Conservation (phyloP, 208 protist species). For the Leishmania mexicana region DNA sequence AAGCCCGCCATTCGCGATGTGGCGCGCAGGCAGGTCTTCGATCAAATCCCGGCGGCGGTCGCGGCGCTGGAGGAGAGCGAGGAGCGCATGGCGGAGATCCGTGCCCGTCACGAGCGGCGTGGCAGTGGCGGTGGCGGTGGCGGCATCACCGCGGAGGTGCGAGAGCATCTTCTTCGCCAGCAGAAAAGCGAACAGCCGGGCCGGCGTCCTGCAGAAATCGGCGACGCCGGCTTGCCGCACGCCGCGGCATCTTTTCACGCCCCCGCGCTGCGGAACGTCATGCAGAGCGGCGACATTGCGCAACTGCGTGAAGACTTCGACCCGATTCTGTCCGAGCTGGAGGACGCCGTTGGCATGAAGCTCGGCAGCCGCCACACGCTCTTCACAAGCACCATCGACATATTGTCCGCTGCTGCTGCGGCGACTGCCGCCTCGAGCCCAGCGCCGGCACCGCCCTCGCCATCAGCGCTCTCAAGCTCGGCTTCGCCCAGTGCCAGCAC, state of each 20-base stretch:
- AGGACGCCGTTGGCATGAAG: conserved; percentile 82
- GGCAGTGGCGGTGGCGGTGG: not conserved
- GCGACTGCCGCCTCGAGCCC: not conserved
- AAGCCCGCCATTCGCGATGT: conserved; percentile 75
- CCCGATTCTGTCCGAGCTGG: conserved; percentile 73
- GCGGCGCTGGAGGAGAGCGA: conserved; percentile 60
- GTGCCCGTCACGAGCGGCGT: conserved; percentile 14
- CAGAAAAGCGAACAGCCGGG: conserved; percentile 1
- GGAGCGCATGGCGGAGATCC: conserved; percentile 56
- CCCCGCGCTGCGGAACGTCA: conserved; percentile 12
- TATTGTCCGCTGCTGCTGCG: conserved; percentile 30
- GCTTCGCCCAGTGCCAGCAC: not conserved
- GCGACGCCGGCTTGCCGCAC: not conserved
- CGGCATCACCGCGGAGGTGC: conserved; percentile 16
- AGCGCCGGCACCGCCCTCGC: not conserved
- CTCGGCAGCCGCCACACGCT: conserved; percentile 85
- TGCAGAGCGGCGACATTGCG: conserved; percentile 79
- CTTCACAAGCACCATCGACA: conserved; percentile 74
- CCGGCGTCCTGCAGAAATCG: not conserved
- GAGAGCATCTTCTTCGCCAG: conserved; percentile 5
- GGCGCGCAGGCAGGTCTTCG: conserved; percentile 63
- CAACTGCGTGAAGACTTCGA: conserved; percentile 86
- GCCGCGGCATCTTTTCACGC: conserved; percentile 11
- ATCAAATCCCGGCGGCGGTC: conserved; percentile 64
- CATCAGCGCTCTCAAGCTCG: not conserved